Conservation (phyloP, 2,329 filamentous ascomycete genomes). For the Colletotrichum filicis region DNA sequence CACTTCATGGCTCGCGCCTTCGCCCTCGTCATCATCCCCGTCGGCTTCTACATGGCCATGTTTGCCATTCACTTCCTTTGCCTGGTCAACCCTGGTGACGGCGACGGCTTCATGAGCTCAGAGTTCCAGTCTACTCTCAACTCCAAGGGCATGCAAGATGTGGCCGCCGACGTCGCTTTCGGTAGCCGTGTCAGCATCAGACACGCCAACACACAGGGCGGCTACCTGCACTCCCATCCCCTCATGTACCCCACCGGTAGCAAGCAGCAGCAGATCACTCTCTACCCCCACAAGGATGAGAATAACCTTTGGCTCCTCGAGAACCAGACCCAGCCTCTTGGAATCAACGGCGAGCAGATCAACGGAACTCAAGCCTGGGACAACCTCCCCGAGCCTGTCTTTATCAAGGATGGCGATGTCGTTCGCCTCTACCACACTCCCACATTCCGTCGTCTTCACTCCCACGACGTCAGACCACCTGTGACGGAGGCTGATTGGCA, state of each 20-base stretch:
- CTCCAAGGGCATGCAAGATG: slow-evolving; percentile 95
- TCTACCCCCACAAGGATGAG: slow-evolving; percentile 98
- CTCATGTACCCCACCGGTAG: slow-evolving; percentile 98
- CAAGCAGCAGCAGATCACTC: slow-evolving; percentile 98
- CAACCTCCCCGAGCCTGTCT: slow-evolving; percentile 70
- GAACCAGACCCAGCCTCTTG: slow-evolving; percentile 93
- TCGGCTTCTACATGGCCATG: slow-evolving; percentile 94
- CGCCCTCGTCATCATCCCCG: slow-evolving; percentile 89
- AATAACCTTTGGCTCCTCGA: slow-evolving; percentile 96
- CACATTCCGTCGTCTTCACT: slow-evolving; percentile 92
- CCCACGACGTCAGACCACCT: slow-evolving; percentile 90
- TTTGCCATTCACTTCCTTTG: slow-evolving; percentile 97
- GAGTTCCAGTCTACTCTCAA: slow-evolving; percentile 99
- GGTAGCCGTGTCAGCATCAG: slow-evolving; percentile 88
- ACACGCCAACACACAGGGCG: slow-evolving; percentile 97
- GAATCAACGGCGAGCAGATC: slow-evolving; percentile 78
- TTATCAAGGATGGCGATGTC: slow-evolving; percentile 82
- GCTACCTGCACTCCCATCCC: slow-evolving; percentile 95
- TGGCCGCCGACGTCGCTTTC: slow-evolving; percentile 89
- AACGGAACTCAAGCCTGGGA: slow-evolving; percentile 90
- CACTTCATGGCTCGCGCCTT: slow-evolving; percentile 92
- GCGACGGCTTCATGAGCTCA: slow-evolving; percentile 99
- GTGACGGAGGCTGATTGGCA: slow-evolving; percentile 93
- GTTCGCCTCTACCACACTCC: slow-evolving; percentile 85
- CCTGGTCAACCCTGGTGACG: slow-evolving; percentile 93